These are phyloP conservation scores for Kwoniella newhampshirensis DNA, from an alignment of 768 basidiomycete species.

Conservation along the genomic window DNA sequence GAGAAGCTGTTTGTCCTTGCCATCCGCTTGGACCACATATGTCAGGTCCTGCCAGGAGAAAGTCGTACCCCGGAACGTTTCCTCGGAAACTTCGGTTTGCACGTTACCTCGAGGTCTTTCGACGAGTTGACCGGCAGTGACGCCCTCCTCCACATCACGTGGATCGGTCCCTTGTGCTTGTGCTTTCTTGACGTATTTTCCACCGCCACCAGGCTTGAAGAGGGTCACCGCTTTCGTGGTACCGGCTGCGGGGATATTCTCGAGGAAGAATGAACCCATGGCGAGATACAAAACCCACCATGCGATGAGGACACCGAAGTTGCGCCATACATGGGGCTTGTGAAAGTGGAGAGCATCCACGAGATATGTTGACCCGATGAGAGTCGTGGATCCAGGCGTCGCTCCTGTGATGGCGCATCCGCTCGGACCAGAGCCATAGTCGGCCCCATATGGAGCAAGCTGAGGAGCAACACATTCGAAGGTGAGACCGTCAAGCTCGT, in stretches of 20 bases:
- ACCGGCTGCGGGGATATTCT: conserved; percentile 45
- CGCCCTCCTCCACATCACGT: conserved; percentile 37
- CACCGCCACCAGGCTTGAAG: conserved; percentile 41
- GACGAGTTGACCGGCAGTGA: neutral
- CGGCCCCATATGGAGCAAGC: conserved; percentile 33
- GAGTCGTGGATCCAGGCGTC: conserved; percentile 27
- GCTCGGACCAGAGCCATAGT: conserved; percentile 19
- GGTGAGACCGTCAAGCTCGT: conserved; percentile 30
- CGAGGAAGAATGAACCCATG: conserved; percentile 39
- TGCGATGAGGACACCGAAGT: conserved; percentile 48
- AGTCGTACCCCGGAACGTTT: no score
- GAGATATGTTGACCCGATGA: conserved; percentile 42
- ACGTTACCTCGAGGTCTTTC: no score
- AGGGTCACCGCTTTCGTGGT: conserved; percentile 41
- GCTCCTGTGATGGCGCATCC: conserved; percentile 42
- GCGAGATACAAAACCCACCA: conserved; percentile 43
- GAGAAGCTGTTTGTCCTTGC: conserved; percentile 56
- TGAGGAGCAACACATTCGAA: conserved; percentile 34
- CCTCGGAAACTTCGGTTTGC: no score
- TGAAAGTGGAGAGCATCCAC: conserved; percentile 35
- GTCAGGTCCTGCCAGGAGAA: conserved; percentile 54
- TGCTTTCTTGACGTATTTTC: conserved; percentile 42
- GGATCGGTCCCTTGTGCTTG: conserved; percentile 41
- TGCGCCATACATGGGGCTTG: conserved; percentile 50
- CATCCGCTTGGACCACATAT: conserved; percentile 38